phyloP scores from a whole-genome alignment of 495 filamentous ascomycete genomes.

The Parathielavia hyrcaniae region DNA sequence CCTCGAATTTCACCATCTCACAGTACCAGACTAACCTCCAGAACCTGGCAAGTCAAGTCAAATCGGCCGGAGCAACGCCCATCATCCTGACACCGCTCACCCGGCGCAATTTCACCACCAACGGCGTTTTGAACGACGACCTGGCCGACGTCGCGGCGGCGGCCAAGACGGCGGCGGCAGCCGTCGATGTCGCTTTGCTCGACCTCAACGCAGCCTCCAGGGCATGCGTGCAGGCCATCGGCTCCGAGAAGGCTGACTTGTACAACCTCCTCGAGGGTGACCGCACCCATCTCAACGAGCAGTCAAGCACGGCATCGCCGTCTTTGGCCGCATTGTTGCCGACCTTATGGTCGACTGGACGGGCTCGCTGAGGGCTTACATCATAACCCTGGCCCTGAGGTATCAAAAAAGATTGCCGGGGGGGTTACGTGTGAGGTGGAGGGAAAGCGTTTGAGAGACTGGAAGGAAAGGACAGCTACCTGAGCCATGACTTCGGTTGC shows the following conservation, averaged over 20 bases:
- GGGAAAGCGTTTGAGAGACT: no score
- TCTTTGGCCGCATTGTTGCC: conserved; percentile 10
- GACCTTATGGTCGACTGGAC: neutral
- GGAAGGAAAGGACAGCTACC: no score
- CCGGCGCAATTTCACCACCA: no score
- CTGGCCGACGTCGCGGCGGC: no score
- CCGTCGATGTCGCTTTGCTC: neutral
- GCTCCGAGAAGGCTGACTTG: conserved; percentile 5
- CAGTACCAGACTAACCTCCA: conserved; percentile 7
- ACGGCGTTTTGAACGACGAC: no score
- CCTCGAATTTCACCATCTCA: neutral
- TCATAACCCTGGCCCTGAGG: neutral
- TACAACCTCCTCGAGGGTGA: conserved; percentile 5
- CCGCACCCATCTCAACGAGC: conserved; percentile 8
- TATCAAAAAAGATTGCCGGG: neutral
- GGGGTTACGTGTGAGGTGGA: neutral
- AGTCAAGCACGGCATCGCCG: conserved; percentile 3
- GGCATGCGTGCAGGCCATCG: neutral
- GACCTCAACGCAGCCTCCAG: neutral
- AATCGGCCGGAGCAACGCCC: conserved; percentile 2
- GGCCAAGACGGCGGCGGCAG: neutral
- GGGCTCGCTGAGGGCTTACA: neutral
- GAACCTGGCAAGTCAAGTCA: conserved; percentile 2
- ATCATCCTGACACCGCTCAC: neutral
- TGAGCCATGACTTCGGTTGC: no score